Conservation (phyloP, 78 protist species). For the Dictyostelium brefeldianum region DNA sequence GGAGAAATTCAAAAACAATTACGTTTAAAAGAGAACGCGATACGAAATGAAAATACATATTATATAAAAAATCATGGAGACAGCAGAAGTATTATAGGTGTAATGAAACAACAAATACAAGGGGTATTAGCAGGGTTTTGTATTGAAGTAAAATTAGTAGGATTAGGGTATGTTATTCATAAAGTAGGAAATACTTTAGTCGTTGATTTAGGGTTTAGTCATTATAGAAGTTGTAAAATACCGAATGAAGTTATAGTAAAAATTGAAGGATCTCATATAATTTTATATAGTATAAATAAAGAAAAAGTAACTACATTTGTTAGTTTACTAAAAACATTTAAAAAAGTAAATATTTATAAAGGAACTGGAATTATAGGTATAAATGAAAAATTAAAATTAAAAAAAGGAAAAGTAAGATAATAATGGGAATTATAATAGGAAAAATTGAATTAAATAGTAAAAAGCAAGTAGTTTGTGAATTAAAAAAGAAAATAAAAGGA, state of each 20-base stretch:
- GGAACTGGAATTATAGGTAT: constrained; percentile 12
- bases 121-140: background rate
- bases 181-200: background rate
- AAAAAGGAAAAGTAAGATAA: constrained; percentile 43
- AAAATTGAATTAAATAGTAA: background rate
- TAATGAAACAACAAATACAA: background rate
- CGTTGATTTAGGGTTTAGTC: constrained; percentile 22
- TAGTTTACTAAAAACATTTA: background rate
- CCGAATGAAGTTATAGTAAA: background rate
- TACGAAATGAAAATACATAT: background rate
- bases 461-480: background rate
- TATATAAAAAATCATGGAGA: constrained; percentile 15
- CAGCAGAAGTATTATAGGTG: background rate
- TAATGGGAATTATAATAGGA: background rate
- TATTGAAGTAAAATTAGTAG: background rate
- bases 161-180: constrained; percentile 2
- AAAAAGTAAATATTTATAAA: constrained; percentile 9
- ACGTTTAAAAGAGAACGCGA: background rate
- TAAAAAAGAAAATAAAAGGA: constrained; percentile 15
- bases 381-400: background rate
- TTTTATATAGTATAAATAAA: constrained; percentile 22
- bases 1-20: background rate
- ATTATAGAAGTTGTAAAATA: constrained; percentile 5
- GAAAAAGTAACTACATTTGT: background rate
- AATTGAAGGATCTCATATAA: constrained; percentile 1